phyloP scores from a whole-genome alignment of 257 asterid genomes.

The Petrea volubilis region DNA sequence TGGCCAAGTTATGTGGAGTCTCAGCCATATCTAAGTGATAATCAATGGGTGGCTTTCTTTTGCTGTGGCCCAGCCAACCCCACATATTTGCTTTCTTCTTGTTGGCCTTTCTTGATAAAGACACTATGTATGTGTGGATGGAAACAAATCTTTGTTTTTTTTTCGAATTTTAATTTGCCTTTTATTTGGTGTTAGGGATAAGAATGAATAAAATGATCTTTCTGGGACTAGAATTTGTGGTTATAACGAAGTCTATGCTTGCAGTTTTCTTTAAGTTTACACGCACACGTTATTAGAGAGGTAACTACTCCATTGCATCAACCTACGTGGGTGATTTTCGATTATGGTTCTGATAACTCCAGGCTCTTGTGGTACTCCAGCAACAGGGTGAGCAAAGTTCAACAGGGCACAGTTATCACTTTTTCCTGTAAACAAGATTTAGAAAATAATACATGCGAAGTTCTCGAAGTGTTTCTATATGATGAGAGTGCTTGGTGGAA shows the following conservation, averaged over 20 bases:
- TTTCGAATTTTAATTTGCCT: conserved; percentile 10
- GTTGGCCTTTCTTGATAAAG: conserved; percentile 26
- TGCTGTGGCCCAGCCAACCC: conserved; percentile 33
- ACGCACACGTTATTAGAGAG: conserved; percentile 13
- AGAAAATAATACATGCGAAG: no score
- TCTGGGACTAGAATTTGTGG: conserved; percentile 35
- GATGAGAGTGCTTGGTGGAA: not conserved
- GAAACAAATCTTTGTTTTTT: conserved; percentile 11
- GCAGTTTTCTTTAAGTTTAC: conserved; percentile 9
- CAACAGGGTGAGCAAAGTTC: not conserved
- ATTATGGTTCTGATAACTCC: conserved; percentile 4
- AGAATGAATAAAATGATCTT: conserved; percentile 29
- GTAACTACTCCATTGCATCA: conserved; percentile 20
- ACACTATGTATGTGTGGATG: conserved; percentile 42
- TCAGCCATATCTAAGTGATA: conserved; percentile 39
- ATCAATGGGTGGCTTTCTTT: conserved; percentile 46
- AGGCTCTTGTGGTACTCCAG: not conserved
- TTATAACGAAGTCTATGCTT: conserved; percentile 11
- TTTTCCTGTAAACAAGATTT: no score
- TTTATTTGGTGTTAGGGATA: conserved; percentile 31
- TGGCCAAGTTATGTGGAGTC: conserved; percentile 1
- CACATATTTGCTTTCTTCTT: conserved; percentile 26
- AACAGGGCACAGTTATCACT: no score
- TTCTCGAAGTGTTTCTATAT: not conserved
- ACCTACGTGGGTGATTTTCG: not conserved